Conservation (phyloP, 805 yeast genomes). For the Wickerhamiella shivajii region DNA sequence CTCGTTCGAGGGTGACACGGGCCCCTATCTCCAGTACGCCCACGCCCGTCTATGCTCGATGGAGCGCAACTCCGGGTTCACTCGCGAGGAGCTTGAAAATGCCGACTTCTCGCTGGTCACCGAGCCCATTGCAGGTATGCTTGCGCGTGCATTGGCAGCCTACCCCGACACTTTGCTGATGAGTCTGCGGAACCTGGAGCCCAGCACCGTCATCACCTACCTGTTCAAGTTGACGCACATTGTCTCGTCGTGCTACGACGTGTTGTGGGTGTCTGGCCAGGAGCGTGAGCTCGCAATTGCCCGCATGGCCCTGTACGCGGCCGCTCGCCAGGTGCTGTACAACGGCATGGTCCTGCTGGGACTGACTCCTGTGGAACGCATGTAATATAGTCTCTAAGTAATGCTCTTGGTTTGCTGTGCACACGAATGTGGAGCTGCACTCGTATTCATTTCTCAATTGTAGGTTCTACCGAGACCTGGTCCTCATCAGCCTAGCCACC, state of each 20-base stretch:
- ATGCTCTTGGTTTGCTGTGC: not conserved
- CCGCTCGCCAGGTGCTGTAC: slow-evolving; percentile 77
- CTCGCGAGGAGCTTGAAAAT: slow-evolving; percentile 21
- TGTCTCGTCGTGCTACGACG: slow-evolving; percentile 92
- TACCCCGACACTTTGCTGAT: slow-evolving; percentile 82
- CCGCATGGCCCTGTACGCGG: slow-evolving; percentile 76
- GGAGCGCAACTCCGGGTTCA: slow-evolving; percentile 55
- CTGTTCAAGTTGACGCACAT: slow-evolving; percentile 83
- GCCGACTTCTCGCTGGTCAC: slow-evolving; percentile 47
- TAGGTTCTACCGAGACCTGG: not conserved
- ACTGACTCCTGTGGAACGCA: slow-evolving; percentile 95
- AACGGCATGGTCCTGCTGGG: slow-evolving; percentile 87
- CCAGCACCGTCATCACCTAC: slow-evolving; percentile 87
- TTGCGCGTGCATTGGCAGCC: slow-evolving; percentile 68
- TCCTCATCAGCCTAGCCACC: not conserved
- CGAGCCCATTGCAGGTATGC: slow-evolving; percentile 55
- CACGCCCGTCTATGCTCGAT: slow-evolving; percentile 94
- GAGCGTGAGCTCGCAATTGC: slow-evolving; percentile 73
- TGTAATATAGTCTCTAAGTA: no score
- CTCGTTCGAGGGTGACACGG: slow-evolving; percentile 97
- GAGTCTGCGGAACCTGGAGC: slow-evolving; percentile 76
- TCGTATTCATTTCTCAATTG: not conserved
- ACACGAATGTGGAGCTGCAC: not conserved
- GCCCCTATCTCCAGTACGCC: slow-evolving; percentile 96
- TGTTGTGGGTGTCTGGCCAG: slow-evolving; percentile 95